Evolutionary conservation across 306 rosid genomes (phyloP).

Genomic region (Benincasa hispida): DNA sequence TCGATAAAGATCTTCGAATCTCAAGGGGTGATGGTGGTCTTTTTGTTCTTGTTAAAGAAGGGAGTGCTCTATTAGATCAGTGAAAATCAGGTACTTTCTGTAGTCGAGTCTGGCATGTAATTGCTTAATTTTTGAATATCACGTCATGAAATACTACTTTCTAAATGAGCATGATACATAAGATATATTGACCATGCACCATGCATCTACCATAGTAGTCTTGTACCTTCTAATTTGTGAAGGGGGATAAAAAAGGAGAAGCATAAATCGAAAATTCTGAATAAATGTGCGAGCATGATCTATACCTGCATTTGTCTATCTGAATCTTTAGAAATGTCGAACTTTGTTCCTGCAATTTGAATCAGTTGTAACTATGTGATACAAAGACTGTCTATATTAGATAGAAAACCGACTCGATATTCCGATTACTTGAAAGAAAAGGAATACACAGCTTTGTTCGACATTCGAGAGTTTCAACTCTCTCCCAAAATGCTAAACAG

Average conservation of each 20-base stretch:
- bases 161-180: neutral
- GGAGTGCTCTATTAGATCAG: slow-evolving; percentile 59
- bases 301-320: neutral
- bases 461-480: no score
- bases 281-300: neutral
- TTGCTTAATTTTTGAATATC: neutral
- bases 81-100: slow-evolving; percentile 18
- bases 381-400: neutral
- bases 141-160: neutral
- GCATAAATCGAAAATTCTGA: neutral
- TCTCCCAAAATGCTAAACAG: neutral
- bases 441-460: neutral
- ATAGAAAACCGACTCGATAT: neutral
- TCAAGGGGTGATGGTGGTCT: slow-evolving; percentile 96
- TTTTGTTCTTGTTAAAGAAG: slow-evolving; percentile 76
- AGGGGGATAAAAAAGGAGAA: neutral
- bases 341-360: neutral
- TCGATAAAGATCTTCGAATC: slow-evolving; percentile 73
- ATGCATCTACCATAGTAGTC: neutral
- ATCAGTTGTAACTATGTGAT: neutral
- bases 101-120: neutral
- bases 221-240: neutral
- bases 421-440: neutral
- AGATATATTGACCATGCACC: neutral
- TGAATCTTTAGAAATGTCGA: neutral